Conservation (phyloP, 192 early-diverging fungal genomes). For the Hyaloraphidium curvatum region DNA sequence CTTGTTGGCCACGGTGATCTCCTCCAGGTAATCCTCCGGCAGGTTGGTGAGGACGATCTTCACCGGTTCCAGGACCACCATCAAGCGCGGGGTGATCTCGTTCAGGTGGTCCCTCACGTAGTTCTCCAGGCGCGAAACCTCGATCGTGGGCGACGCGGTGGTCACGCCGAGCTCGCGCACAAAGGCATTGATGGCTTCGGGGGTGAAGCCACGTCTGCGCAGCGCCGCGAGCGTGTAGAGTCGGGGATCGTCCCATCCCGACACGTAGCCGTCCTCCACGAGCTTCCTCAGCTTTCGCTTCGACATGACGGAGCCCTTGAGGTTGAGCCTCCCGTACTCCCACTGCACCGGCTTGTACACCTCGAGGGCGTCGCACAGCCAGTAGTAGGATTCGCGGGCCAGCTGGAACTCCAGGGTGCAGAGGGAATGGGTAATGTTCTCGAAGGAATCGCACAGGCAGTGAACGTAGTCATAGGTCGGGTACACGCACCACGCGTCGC, state of each 20-base stretch:
- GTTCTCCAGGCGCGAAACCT: conserved; percentile 77
- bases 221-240: conserved; percentile 89
- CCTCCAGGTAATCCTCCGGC: conserved; percentile 57
- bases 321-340: conserved; percentile 90
- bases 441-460: conserved; percentile 95
- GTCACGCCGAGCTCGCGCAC: conserved; percentile 86
- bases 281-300: conserved; percentile 94
- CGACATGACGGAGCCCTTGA: conserved; percentile 87
- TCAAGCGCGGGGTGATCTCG: conserved; percentile 76
- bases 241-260: conserved; percentile 91
- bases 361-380: conserved; percentile 94
- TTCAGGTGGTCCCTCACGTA: conserved; percentile 88
- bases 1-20: conserved; percentile 71
- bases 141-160: conserved; percentile 57
- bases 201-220: conserved; percentile 90
- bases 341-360: conserved; percentile 99
- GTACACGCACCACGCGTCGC: conserved; percentile 90
- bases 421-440: conserved; percentile 98
- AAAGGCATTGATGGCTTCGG: conserved; percentile 95
- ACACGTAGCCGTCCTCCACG: conserved; percentile 55
- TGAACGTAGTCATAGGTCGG: conserved; percentile 99
- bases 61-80: conserved; percentile 77
- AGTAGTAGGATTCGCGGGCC: conserved; percentile 94
- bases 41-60: conserved; percentile 81
- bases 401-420: conserved; percentile 92